Evolutionary conservation across 768 basidiomycete genomes (phyloP), one percentile per base, ranked within the genome.

Genomic region (Tricholoma sp.): DNA sequence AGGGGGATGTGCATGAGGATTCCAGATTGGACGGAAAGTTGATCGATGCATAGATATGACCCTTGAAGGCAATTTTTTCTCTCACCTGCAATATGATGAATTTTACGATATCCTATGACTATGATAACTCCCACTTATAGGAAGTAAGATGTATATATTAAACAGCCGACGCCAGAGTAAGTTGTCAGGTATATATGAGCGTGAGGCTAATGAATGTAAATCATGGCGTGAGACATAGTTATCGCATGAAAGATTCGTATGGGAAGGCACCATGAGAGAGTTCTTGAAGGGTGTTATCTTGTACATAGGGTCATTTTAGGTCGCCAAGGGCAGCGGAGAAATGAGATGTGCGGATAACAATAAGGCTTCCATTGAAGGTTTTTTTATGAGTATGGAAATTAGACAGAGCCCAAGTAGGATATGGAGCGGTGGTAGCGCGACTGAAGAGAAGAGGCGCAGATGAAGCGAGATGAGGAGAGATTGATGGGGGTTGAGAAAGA

Each of bases 41-140:
- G 59, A 78, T 89, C 64, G 88, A 90, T 74, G 83, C 76, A 55
- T 83, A 81, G 71, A 69, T 64, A 59, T 63, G 58, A 56, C 57
- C 36, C 36, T 36, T 45, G 36, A 17, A 39, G 39, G 36, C 18
- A 36, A 58, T 13, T 58, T 44, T 56, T 59, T 59, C 50, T 48
- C 57, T 44, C 53, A 49, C 54, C 56, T 52, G 58, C 54, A 48
- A 52, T 17, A 52, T 56, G 44, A 37, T 24, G 47, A 24, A 24
- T 24, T 56, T 56, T 42, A 31, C 48, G 50, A 55, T 41, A 33
- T 56, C 42, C 54, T 45, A 45, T 57, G 56, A 54, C 52, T 12
- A 54, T 52, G 29, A 48, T 51, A 51, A 31, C 12, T 52, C 24
- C 18, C 31, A 44, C 18, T 42, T 51, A 54, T 49, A 36, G 52